Conservation (phyloP, 2,329 filamentous ascomycete genomes). For the Clonostachys solani region DNA sequence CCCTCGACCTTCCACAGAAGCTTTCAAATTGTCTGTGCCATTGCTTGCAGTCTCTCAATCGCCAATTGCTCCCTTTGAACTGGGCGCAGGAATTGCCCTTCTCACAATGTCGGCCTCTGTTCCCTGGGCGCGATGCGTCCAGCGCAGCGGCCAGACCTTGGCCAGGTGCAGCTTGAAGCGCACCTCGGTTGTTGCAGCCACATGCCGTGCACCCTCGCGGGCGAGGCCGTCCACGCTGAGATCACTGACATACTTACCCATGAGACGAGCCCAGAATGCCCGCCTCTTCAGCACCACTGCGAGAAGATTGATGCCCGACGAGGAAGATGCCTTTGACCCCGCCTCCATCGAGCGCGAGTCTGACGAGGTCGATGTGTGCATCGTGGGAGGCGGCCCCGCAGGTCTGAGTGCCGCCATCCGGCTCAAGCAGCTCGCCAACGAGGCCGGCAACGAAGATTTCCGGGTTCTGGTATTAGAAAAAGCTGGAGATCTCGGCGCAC, state of each 20-base stretch:
- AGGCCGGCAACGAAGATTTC: conserved; percentile 93
- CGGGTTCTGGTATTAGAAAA: conserved; percentile 91
- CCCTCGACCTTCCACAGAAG: no score
- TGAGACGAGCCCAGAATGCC: no score
- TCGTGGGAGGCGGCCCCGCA: conserved; percentile 92
- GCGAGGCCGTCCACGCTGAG: conserved; percentile 6
- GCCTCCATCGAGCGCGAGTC: conserved; percentile 74
- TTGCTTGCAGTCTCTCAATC: no score
- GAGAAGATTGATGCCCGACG: conserved; percentile 12
- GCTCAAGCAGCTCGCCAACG: conserved; percentile 91
- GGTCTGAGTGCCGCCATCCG: conserved; percentile 90
- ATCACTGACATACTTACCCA: no score
- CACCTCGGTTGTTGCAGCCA: neutral
- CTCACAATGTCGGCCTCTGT: conserved; percentile 26
- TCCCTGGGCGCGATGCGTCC: conserved; percentile 32
- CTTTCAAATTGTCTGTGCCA: no score
- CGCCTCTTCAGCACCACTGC: conserved; percentile 29
- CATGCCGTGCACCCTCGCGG: conserved; percentile 19
- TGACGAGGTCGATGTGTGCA: conserved; percentile 94
- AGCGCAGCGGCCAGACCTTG: conserved; percentile 22
- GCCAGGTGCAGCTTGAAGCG: neutral
- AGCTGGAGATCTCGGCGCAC: conserved; percentile 88
- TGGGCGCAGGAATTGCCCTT: neutral
- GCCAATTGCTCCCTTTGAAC: no score
- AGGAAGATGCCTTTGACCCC: conserved; percentile 61